Conservation (phyloP, 1,284 basidiomycete species). For the Pholiota adiposa region DNA sequence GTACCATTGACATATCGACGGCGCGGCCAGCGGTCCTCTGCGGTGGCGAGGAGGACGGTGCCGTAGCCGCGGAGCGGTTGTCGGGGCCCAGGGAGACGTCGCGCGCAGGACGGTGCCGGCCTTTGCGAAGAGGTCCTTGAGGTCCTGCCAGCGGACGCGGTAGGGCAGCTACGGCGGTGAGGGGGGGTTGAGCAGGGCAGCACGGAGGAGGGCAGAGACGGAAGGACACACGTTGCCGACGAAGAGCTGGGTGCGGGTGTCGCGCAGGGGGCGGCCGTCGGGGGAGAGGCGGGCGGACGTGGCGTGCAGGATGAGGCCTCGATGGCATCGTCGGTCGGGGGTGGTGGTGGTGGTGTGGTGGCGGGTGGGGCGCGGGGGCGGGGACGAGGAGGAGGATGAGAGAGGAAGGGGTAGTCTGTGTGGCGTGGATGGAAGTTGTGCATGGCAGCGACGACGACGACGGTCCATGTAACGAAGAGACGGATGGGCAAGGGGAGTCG, state of each 20-base stretch:
- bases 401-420: constrained; percentile 9
- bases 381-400: neutral
- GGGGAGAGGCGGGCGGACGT: constrained; percentile 55
- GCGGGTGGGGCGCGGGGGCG: constrained; percentile 23
- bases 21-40: constrained; percentile 92
- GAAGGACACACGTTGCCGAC: constrained; percentile 78
- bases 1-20: constrained; percentile 90
- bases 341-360: constrained; percentile 3
- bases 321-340: constrained; percentile 74
- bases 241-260: constrained; percentile 90
- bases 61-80: constrained; percentile 94
- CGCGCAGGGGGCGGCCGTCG: constrained; percentile 59
- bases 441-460: neutral
- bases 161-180: constrained; percentile 77
- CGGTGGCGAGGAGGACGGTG: constrained; percentile 88
- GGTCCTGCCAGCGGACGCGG: constrained; percentile 94
- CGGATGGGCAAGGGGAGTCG: too few species aligned
- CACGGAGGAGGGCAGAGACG: neutral
- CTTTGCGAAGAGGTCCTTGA: constrained; percentile 96
- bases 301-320: constrained; percentile 83
- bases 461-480: neutral
- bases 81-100: constrained; percentile 93
- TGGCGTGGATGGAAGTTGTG: neutral
- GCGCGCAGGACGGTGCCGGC: constrained; percentile 95
- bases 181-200: constrained; percentile 13